phyloP scores from a whole-genome alignment of 1,284 basidiomycete genomes.

The Pulveroboletus sp. region DNA sequence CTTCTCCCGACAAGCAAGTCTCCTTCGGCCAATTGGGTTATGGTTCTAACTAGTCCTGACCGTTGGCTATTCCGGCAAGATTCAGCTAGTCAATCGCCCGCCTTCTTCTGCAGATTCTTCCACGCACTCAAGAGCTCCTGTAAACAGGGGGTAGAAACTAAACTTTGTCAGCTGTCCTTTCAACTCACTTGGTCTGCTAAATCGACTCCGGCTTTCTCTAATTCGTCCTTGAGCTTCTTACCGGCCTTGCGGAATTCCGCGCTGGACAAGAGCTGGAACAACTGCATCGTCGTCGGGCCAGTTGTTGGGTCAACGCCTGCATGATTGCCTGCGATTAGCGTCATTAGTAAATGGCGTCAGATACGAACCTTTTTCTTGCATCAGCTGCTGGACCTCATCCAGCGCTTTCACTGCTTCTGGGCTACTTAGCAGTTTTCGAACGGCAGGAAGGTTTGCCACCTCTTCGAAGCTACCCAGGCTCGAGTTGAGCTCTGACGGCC shows the following conservation, averaged over 20 bases:
- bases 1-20: too few species aligned
- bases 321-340: slow-evolving; percentile 1
- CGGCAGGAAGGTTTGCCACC: slow-evolving; percentile 43
- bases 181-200: slow-evolving; percentile 44
- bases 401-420: slow-evolving; percentile 53
- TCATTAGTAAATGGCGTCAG: neutral
- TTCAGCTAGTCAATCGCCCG: slow-evolving; percentile 18
- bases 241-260: slow-evolving; percentile 52
- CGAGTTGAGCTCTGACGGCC: slow-evolving; percentile 38
- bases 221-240: slow-evolving; percentile 48
- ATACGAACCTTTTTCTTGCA: slow-evolving; percentile 53
- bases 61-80: too few species aligned
- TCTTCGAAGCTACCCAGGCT: slow-evolving; percentile 44
- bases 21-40: too few species aligned
- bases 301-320: slow-evolving; percentile 50
- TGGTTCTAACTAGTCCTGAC: too few species aligned
- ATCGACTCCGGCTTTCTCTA: slow-evolving; percentile 62
- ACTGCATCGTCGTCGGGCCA: slow-evolving; percentile 51
- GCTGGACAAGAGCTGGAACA: slow-evolving; percentile 54
- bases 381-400: slow-evolving; percentile 43
- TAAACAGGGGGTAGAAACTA: neutral
- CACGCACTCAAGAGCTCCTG: slow-evolving; percentile 41
- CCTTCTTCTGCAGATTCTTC: slow-evolving; percentile 36
- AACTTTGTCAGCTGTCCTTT: neutral
- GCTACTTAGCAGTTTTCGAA: slow-evolving; percentile 49